Conservation (phyloP, 345 rosid species). For the Arabis alpina region DNA sequence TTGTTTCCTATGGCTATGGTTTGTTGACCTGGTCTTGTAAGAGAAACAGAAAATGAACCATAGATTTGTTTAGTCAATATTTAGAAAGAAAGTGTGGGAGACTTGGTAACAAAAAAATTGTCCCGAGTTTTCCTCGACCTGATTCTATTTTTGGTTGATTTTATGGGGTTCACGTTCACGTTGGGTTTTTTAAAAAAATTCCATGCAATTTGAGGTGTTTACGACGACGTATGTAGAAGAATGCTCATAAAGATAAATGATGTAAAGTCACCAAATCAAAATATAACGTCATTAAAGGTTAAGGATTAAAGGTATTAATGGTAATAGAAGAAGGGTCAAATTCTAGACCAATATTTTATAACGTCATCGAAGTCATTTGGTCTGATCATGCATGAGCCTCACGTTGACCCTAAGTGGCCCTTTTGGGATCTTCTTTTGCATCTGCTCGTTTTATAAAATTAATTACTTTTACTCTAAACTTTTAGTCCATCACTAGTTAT, state of each 20-base stretch:
- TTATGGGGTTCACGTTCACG: conserved; percentile 14
- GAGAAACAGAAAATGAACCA: conserved; percentile 40
- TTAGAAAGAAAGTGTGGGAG: conserved; percentile 39
- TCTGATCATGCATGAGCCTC: too few species aligned
- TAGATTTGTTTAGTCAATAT: conserved; percentile 34
- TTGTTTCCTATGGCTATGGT: conserved; percentile 17
- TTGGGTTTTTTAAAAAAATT: neutral
- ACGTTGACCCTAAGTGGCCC: too few species aligned
- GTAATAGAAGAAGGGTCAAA: too few species aligned
- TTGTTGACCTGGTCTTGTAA: conserved; percentile 29
- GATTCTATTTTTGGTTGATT: conserved; percentile 37
- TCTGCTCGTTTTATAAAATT: too few species aligned
- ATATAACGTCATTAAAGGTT: neutral
- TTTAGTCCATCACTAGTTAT: too few species aligned
- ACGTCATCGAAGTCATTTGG: too few species aligned
- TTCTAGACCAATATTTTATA: too few species aligned
- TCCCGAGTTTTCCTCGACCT: conserved; percentile 29
- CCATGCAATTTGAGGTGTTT: conserved; percentile 10
- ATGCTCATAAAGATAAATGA: neutral
- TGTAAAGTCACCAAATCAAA: neutral
- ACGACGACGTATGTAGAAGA: conserved; percentile 1
- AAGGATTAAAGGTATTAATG: too few species aligned
- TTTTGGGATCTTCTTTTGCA: too few species aligned
- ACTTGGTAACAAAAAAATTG: conserved; percentile 26
- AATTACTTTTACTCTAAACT: too few species aligned